phyloP scores from a whole-genome alignment of 306 rosid species.

The Ormosia emarginata region DNA sequence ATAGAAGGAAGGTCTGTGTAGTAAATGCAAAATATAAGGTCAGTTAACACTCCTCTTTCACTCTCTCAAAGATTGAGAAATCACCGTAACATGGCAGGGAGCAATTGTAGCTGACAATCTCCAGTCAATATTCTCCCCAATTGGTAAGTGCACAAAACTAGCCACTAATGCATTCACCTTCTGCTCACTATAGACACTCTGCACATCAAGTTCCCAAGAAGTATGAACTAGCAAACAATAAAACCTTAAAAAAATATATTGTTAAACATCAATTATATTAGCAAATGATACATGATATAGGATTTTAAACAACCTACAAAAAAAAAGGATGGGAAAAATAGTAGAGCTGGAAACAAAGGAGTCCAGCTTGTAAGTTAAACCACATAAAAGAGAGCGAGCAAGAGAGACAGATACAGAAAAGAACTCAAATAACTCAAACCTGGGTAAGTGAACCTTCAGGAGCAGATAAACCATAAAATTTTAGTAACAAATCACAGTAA shows the following conservation, averaged over 20 bases:
- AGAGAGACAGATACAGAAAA: not conserved
- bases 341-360: constrained; percentile 8
- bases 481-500: constrained; percentile 75
- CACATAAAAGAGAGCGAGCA: not conserved
- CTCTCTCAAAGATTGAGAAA: constrained; percentile 22
- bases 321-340: not conserved
- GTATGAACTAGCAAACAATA: constrained; percentile 17
- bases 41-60: constrained; percentile 4
- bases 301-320: not conserved
- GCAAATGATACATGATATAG: not conserved
- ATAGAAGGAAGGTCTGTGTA: not conserved
- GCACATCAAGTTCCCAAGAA: constrained; percentile 28
- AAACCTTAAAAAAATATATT: not conserved
- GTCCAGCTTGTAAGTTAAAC: not conserved
- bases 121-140: constrained; percentile 96
- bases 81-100: constrained; percentile 93
- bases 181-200: constrained; percentile 88
- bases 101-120: constrained; percentile 89
- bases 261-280: not conserved
- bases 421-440: constrained; percentile 42
- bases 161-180: constrained; percentile 90
- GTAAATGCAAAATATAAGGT: not conserved
- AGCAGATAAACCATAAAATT: constrained; percentile 81
- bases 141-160: constrained; percentile 81
- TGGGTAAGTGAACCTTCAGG: constrained; percentile 99